Evolutionary conservation across 2,329 filamentous ascomycete species (phyloP), one percentile per base, ranked within the genome.

Genomic region (Ophiosphaerella herpotricha): DNA sequence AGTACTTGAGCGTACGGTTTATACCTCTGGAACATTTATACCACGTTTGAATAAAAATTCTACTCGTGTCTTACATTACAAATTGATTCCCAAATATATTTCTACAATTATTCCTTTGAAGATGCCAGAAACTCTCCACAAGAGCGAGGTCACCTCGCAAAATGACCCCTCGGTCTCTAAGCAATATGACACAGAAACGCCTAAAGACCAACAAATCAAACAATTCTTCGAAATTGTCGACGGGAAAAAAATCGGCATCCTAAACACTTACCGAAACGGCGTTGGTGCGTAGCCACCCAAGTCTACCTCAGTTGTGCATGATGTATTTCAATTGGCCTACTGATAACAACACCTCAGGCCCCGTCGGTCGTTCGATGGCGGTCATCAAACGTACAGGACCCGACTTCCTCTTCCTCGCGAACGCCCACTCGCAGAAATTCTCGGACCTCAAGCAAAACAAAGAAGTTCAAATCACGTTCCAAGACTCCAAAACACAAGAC

Each of bases 211-310:
- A 55, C 78, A 80, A 53, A 75, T 78, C 60, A 66, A 77, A 44
- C 76, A 80, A 42, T 74, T 80, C 42, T 80, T 77, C 67, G 63
- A 71, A 34, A 66, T 78, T n/a, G 73, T 74, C 38, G 78, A 81
- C 54, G 63, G 67, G 33, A 69, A 76, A 47, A 78, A 79, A 58
- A 73, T 78, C 49, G 66, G 74, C 50, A 71, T 78, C 51, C 55
- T 78, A 24, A 73, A 64, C 53, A 76, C 76, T 16, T 74, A 75
- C 57, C 68, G 76, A 24, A 64, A 71, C 24, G 73, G 73, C 32
- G 61, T 76, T 32, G 76, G 76, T 65, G 53, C 18, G 64, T 56
- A 54, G 53, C 45, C 23, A 12, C 12, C 16, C 7, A 63, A 63
- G 18, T 5, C 18, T 18, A 21, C 11, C 26, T 5, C 3, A 21